Percentiles rank a stretch among this genome's conserved stretches.
Evolutionary conservation across 2,329 filamentous ascomycete genomes (phyloP).

Genomic region (Microthyrium microscopicum): DNA sequence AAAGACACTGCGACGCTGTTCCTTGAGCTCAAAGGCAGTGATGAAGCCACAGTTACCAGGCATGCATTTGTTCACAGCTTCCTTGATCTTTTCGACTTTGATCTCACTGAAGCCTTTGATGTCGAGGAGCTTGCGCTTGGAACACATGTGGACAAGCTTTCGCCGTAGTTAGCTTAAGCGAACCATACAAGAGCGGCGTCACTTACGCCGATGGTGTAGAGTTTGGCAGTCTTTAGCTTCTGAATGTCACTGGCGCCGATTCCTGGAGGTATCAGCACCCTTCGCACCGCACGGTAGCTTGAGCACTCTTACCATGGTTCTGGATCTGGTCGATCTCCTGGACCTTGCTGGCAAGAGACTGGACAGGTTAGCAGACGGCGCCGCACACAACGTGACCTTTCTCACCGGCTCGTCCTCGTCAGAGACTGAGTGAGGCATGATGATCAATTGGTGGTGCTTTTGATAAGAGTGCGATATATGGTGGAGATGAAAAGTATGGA

Average conservation of each 20-base stretch:
- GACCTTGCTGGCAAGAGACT: constrained; percentile 28
- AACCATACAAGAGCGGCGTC: background rate
- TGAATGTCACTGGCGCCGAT: constrained; percentile 48
- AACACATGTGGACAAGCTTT: constrained; percentile 43
- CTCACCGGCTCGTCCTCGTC: constrained; percentile 37
- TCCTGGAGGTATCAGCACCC: constrained; percentile 22
- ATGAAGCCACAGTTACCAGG: constrained; percentile 38
- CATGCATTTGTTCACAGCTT: constrained; percentile 45
- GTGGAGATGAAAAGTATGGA: background rate
- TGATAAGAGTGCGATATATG: constrained; percentile 2
- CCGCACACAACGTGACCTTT: background rate
- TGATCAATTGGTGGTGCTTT: constrained; percentile 6
- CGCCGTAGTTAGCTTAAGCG: background rate
- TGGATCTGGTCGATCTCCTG: constrained; percentile 51
- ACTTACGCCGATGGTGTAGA: constrained; percentile 44
- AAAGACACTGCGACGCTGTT: constrained; percentile 45
- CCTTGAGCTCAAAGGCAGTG: constrained; percentile 46
- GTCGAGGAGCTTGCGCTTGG: constrained; percentile 42
- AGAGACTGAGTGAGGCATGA: constrained; percentile 35
- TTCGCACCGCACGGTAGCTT: background rate
- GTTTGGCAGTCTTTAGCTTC: constrained; percentile 46
- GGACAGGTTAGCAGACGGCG: too few relatives aligned
- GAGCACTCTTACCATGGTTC: constrained; percentile 35
- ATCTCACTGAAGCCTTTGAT: constrained; percentile 56
- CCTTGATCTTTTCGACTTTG: constrained; percentile 56